Percentiles rank a stretch among this genome's conserved stretches.
These are phyloP conservation scores for Botrytis pseudocinerea DNA, from an alignment of 2,329 filamentous ascomycete genomes.

Conservation along the genomic window DNA sequence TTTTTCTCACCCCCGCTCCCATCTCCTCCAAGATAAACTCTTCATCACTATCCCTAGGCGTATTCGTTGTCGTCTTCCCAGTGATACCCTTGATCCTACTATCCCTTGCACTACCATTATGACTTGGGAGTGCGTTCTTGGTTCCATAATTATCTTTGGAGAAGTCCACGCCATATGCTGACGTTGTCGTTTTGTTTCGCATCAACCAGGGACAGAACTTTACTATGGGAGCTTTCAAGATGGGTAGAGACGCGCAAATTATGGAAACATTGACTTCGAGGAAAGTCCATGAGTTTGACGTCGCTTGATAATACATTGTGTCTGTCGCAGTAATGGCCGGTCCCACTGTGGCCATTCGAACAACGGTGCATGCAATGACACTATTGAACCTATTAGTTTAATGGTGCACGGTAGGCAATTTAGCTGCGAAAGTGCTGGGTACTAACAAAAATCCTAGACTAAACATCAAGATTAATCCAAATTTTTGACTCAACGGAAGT, in stretches of 20 bases:
- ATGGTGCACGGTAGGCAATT: neutral
- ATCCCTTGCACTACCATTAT: neutral
- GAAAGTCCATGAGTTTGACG: conserved; percentile 41
- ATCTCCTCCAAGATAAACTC: neutral
- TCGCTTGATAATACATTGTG: conserved; percentile 46
- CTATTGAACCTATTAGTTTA: neutral
- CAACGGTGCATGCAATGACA: neutral
- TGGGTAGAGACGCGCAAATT: conserved; percentile 44
- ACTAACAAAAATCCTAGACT: neutral
- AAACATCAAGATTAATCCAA: neutral
- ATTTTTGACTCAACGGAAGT: neutral
- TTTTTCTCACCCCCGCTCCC: neutral
- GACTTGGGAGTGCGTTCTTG: neutral
- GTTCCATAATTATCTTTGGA: neutral
- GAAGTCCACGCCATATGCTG: neutral
- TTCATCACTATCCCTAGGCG: neutral
- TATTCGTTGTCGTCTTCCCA: neutral
- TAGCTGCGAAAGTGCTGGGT: neutral
- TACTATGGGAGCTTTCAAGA: neutral
- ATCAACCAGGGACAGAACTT: conserved; percentile 14
- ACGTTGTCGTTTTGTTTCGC: conserved; percentile 2
- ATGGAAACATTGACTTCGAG: conserved; percentile 43
- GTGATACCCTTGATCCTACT: neutral
- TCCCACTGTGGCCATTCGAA: neutral
- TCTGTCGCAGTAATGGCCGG: neutral